These are phyloP conservation scores for Omphalotus guepiniiformis DNA, from an alignment of 768 basidiomycete species.

Conservation along the genomic window DNA sequence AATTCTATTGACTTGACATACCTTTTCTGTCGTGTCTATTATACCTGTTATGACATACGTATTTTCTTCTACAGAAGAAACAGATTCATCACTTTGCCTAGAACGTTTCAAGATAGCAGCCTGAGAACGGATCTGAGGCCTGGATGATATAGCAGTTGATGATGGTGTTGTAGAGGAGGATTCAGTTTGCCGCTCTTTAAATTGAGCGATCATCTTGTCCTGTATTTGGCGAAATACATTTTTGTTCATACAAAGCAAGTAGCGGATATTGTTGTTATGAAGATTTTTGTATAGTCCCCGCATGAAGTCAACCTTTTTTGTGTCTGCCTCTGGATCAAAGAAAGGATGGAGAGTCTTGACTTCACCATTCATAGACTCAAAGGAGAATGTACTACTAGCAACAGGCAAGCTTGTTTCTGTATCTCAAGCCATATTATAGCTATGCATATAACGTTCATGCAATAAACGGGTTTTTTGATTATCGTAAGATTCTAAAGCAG, in stretches of 20 bases:
- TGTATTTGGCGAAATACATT: not conserved
- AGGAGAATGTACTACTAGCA: not conserved
- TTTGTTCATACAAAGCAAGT: not conserved
- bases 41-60: not conserved
- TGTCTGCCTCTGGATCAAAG: not conserved
- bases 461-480: not conserved
- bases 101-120: not conserved
- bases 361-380: too few relatives aligned
- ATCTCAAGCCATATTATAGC: not conserved
- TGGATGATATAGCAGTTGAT: not conserved
- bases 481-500: not conserved
- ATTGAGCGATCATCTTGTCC: not conserved
- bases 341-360: not conserved
- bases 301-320: not conserved
- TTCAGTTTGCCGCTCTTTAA: not conserved
- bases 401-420: not conserved
- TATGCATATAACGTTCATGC: not conserved
- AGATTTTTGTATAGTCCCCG: not conserved
- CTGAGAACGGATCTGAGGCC: not conserved
- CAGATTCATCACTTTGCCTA: not conserved
- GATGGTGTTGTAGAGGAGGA: not conserved
- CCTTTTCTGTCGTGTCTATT: not conserved
- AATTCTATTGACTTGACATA: too few relatives aligned
- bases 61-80: not conserved
- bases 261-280: too few relatives aligned